Percentiles rank a stretch among this genome's conserved stretches.
Conservation (phyloP, 257 asterid genomes). For the Solanum ossicruentum region DNA sequence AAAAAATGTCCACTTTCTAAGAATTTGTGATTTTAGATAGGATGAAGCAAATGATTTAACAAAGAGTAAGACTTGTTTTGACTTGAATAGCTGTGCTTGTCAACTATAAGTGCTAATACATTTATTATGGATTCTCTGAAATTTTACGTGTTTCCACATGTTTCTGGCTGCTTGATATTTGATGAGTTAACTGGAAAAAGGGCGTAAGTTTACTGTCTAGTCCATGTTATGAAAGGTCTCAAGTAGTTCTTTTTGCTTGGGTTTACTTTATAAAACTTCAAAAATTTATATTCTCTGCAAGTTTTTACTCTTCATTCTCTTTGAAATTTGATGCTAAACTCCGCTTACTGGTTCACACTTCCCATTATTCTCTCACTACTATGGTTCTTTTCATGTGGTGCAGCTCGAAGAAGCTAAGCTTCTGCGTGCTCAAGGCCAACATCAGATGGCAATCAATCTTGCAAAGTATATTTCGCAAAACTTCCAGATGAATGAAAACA, state of each 20-base stretch:
- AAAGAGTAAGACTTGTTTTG: neutral
- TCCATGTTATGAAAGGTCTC: neutral
- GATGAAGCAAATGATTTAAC: neutral
- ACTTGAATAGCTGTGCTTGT: neutral
- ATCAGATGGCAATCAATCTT: slow-evolving; percentile 89
- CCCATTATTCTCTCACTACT: neutral
- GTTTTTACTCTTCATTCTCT: neutral
- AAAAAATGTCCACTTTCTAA: neutral
- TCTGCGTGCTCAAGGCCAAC: slow-evolving; percentile 95
- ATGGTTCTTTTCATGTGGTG: neutral
- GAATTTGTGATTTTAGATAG: neutral
- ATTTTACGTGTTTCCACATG: neutral
- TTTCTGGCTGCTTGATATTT: neutral
- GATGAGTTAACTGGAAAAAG: neutral
- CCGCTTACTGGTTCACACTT: neutral
- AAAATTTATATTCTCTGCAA: neutral
- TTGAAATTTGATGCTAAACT: neutral
- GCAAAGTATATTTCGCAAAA: slow-evolving; percentile 73
- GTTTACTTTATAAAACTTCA: neutral
- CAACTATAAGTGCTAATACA: neutral
- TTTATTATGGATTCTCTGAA: neutral
- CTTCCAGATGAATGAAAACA: slow-evolving; percentile 38
- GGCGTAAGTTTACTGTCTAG: neutral
- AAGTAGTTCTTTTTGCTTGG: neutral
- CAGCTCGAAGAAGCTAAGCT: slow-evolving; percentile 98